These are phyloP conservation scores for Trypanosoma avium DNA, from an alignment of 208 protist genomes.

Conservation along the genomic window DNA sequence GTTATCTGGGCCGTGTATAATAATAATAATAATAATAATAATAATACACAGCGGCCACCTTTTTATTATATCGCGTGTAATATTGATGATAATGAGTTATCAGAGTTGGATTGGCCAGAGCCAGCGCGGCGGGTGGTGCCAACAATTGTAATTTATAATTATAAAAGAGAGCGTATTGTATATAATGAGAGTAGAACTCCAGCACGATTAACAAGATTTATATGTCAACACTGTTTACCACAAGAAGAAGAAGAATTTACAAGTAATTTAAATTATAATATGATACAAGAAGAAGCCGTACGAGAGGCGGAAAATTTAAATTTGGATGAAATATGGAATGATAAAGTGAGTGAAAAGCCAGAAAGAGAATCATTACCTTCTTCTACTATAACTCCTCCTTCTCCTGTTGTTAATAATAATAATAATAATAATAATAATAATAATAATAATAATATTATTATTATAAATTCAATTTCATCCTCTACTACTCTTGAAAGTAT, in stretches of 20 bases:
- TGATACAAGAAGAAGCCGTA: constrained; percentile 2
- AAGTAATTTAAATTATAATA: constrained; percentile 12
- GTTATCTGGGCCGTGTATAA: constrained; percentile 30
- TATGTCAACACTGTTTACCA: constrained; percentile 33
- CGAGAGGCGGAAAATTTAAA: constrained; percentile 16
- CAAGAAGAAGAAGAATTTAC: neutral
- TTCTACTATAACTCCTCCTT: neutral
- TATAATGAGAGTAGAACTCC: constrained; percentile 22
- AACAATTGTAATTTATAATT: constrained; percentile 39
- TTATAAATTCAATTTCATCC: too few species aligned
- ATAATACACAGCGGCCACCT: too few species aligned
- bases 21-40: constrained; percentile 17
- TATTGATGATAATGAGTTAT: constrained; percentile 71
- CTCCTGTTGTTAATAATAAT: neutral
- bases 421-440: neutral
- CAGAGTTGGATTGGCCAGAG: constrained; percentile 48
- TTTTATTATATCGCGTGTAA: constrained; percentile 54
- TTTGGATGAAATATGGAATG: too few species aligned
- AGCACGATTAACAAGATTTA: constrained; percentile 19
- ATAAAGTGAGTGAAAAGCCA: too few species aligned
- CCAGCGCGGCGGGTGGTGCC: constrained; percentile 39
- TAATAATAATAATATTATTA: neutral
- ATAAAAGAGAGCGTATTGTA: constrained; percentile 16
- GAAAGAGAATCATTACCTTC: too few species aligned
- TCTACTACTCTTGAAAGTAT: too few species aligned